Evolutionary conservation across 1,139 yeast genomes (phyloP), one percentile per base, ranked within the genome.

Genomic region (Lodderomyces oxycetoniae): DNA sequence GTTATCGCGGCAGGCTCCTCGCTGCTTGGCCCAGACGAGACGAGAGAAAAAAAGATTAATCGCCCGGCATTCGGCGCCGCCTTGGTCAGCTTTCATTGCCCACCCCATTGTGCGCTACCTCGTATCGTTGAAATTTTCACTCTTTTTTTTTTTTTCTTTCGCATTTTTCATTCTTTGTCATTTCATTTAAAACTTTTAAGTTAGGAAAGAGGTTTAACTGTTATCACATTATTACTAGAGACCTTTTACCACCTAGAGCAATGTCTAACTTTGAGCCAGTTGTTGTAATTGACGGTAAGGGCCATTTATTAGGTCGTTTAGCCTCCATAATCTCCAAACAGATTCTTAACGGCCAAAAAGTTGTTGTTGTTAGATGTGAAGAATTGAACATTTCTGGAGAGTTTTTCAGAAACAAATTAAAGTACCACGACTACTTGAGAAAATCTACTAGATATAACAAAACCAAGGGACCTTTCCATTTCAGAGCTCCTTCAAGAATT

Each of bases 401-500:
- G 76, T 88, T 91, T 71, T 91, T 91, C 96, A 89, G 98, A 80
- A 88, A 91, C 83, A 91, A 91, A 79, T 83, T 89, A 73, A 91
- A 91, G 86, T 91, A 87, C 91, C 96, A 89, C 74, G 98, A 94
- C 71, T 91, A 89, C 89, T 85, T 91, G 73, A 89, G 98, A 83
- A 91, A 91, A 82, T 85, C 94, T 59, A 87, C 98, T 67, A 86
- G 95, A 77, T 91, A 72, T 91, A 91, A 91, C 95, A 88, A 88
- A 78, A 82, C 79, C 61, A 86, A 88, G 71, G 99, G 98, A 77
- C 97, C 97, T 67, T 93, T 91, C 97, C 99, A 91, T 72, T 91
- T 91, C 95, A 91, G 97, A 77, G 99, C 99, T 49, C 99, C 98
- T 71, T 88, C 97, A 49, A 88, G 97, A 79, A 88, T 91, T 74